Base-by-base conservation (phyloP, 805 yeast species). In the Myxozyma kluyveri region DNA sequence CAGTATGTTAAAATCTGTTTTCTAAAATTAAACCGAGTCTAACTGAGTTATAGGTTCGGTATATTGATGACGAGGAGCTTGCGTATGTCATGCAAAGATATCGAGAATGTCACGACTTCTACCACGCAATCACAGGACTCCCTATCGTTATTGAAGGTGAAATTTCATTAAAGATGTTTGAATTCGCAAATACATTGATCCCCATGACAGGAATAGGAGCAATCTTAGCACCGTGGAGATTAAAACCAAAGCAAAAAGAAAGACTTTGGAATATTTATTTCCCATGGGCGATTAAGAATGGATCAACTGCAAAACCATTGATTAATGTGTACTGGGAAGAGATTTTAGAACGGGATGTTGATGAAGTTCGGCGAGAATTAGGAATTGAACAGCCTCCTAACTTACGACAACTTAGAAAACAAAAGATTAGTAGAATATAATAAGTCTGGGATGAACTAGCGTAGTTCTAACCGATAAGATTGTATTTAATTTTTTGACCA, bases 131-230 rank as follows among this genome's bases (percentile, higher is more conserved):
- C 26, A 85, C 95, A 0, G 91, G 95, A 14, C 75, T 88, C 45
- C 98, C 98, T 0, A 86, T 90, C 42, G 83, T 86, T 40, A 80
- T 93, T 59, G 98, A 93, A 65, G 99, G 99, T n/a, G 99, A 93
- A 66, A 55, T 93, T 47, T 88, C 96, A 0, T 84, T 93, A 18
- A 93, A 93, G 69, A 55, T 55, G 42, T 82, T 93, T 61, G 99
- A 91, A 68, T 95, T 83, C 63, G 84, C 93, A 64, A 91, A 93
- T 67, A 78, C 91, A 53, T 95, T 95, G 3, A 80, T 93, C 41
- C 97, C 97, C 12, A 90, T 91, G 95, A 89, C 96, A 2, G 96
- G 96, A 0, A 67, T 93, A 45, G 97, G 96, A 0, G 90, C 96
- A 0, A 61, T 87, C n/a, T 78, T 88, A 58, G 96, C 96, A 2